Evolutionary conservation across 495 filamentous ascomycete species (phyloP).

Genomic region (Podospora pseudocomata): DNA sequence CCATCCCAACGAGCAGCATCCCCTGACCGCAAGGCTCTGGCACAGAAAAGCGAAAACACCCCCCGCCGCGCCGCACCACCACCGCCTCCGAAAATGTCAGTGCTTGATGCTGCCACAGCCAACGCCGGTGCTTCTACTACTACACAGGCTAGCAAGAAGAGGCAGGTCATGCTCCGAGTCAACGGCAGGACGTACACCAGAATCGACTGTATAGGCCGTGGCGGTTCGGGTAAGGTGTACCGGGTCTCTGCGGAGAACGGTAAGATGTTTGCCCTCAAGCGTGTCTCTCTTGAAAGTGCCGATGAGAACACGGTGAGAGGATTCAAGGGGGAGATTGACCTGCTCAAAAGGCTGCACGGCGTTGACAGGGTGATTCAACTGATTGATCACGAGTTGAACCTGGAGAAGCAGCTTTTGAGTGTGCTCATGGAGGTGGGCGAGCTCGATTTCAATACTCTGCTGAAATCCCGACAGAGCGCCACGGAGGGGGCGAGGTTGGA

Average conservation of each 20-base stretch:
- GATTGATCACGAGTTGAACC: conserved; percentile 90
- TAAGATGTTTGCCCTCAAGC: conserved; percentile 89
- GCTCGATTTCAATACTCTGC: conserved; percentile 85
- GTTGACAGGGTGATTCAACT: conserved; percentile 86
- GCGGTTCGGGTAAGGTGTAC: conserved; percentile 90
- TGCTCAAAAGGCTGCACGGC: conserved; percentile 74
- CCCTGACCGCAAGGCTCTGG: conserved; percentile 67
- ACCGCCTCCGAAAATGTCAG: conserved; percentile 89
- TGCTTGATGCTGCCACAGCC: conserved; percentile 85
- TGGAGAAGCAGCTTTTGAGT: conserved; percentile 77
- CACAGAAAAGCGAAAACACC: conserved; percentile 73
- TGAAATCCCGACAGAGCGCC: conserved; percentile 63
- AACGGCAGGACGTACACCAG: conserved; percentile 89
- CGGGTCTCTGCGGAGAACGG: conserved; percentile 95
- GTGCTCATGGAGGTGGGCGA: conserved; percentile 99
- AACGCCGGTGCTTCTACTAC: conserved; percentile 74
- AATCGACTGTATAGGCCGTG: conserved; percentile 84
- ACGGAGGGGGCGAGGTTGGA: conserved; percentile 75
- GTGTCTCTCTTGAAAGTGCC: conserved; percentile 85
- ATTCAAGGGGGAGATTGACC: conserved; percentile 95
- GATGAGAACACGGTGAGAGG: conserved; percentile 79
- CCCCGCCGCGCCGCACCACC: conserved; percentile 77
- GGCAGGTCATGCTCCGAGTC: conserved; percentile 73
- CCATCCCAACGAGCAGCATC: conserved; percentile 31
- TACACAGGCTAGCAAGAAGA: conserved; percentile 64